Conservation (phyloP, 345 rosid genomes). For the Hypericum androsaemum region DNA sequence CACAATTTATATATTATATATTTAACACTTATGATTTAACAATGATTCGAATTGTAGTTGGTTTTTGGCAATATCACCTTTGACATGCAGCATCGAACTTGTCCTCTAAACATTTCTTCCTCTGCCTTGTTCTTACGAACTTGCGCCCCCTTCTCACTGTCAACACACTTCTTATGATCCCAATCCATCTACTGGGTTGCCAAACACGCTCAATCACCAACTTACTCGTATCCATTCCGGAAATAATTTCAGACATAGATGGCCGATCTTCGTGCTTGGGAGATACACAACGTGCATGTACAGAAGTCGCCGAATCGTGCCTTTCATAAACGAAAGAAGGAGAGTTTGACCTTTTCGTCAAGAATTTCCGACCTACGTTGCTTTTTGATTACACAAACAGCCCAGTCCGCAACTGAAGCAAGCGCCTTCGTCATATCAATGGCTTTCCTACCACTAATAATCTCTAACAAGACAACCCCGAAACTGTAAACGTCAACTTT, state of each 20-base stretch:
- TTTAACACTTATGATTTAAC: too few species aligned
- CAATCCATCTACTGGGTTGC: conserved; percentile 27
- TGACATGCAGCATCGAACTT: too few species aligned
- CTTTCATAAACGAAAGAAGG: conserved; percentile 22
- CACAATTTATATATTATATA: too few species aligned
- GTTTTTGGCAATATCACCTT: conserved; percentile 10
- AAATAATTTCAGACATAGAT: conserved; percentile 30
- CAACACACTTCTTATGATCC: conserved; percentile 28
- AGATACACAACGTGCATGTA: conserved; percentile 44
- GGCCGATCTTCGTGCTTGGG: conserved; percentile 36
- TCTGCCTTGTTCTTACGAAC: neutral
- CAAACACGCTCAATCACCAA: conserved; percentile 22
- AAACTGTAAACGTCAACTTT: conserved; percentile 59
- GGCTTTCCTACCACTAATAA: conserved; percentile 50
- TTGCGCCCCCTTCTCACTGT: conserved; percentile 24
- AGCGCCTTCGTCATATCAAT: conserved; percentile 41
- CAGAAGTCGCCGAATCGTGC: conserved; percentile 29
- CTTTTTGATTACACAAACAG: conserved; percentile 32
- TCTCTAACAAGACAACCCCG: conserved; percentile 63
- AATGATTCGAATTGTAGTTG: too few species aligned
- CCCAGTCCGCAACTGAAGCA: conserved; percentile 61
- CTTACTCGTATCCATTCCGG: conserved; percentile 18
- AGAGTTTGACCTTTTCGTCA: conserved; percentile 23
- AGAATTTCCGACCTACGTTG: conserved; percentile 25
- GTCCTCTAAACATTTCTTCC: neutral